Evolutionary conservation across 2,329 filamentous ascomycete genomes (phyloP), one percentile per base, ranked within the genome.

Genomic region (Aspergillus sp.): DNA sequence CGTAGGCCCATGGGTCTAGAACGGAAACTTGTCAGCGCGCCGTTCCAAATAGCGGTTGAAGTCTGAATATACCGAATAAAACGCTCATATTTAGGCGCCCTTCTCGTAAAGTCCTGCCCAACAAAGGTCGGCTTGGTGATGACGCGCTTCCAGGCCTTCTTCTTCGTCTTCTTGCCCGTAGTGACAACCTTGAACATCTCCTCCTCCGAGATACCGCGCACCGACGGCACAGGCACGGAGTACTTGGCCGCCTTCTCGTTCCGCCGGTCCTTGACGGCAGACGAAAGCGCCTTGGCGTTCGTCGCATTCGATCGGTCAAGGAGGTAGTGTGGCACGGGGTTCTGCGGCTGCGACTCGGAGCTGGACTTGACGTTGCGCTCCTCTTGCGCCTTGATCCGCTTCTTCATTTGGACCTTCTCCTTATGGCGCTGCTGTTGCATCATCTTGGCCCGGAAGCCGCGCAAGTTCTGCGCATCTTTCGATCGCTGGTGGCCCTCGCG

Each of bases 401-500:
- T 93, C 65, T 82, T 82, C 82, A 94, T 88, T 74, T 93, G 86
- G 58, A 94, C 93, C 80, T 98, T 98, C 72, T 98, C 88, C 61
- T 88, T 82, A 68, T 86, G 84, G 15, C 91, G 78, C 71, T 88
- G 86, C 75, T 96, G 80, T 62, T 89, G 82, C 68, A 91, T 80
- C 53, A 93, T 70, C 72, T 98, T 98, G 48, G 91, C 91, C 42
- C 86, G 74, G 50, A 96, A 76, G 44, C 91, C 91, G 41, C 83
- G 81, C 54, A 95, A 73, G 62, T 91, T 94, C 71, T 96, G 89
- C 15, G 91, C 86, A 67, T 94, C 81, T 56, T 91, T 74, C 31
- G 83, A 91, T 35, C 77, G 77, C 65, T 88, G 80, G 72, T 98
- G 89, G 39, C 78, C 81, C 68, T 93, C 85, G 67, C 91, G 81